A percentile compares a stretch with the other conserved stretches of the same genome.
Evolutionary conservation across 768 basidiomycete species (phyloP).

Genomic region (Dacryopinax primogenitus): DNA sequence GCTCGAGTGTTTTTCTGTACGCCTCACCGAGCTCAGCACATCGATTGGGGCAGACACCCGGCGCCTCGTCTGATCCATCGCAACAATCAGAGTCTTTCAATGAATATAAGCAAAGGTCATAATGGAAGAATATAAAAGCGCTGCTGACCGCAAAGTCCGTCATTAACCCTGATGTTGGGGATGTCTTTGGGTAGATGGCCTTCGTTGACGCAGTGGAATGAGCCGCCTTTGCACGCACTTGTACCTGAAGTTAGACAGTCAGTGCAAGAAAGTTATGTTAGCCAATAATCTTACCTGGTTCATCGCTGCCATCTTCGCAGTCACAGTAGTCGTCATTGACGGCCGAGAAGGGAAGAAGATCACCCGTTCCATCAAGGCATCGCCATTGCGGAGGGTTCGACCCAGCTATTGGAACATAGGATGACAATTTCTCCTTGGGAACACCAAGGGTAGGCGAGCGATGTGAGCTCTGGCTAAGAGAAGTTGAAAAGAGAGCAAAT

Average conservation of each 20-base stretch:
- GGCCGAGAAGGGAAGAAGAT: slow-evolving; percentile 55
- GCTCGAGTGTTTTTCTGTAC: slow-evolving; percentile 54
- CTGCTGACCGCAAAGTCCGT: slow-evolving; percentile 79
- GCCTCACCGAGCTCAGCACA: slow-evolving; percentile 65
- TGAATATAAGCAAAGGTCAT: slow-evolving; percentile 16
- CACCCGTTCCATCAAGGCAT: slow-evolving; percentile 68
- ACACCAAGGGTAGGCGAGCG: background rate
- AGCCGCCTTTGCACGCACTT: slow-evolving; percentile 60
- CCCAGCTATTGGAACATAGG: slow-evolving; percentile 10
- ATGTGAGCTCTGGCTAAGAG: background rate
- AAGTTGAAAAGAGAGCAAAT: background rate
- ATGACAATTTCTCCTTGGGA: background rate
- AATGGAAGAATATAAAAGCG: background rate
- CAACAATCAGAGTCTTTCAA: slow-evolving; percentile 75
- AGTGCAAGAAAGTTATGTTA: slow-evolving; percentile 11
- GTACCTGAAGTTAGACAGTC: slow-evolving; percentile 46
- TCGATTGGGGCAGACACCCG: slow-evolving; percentile 62
- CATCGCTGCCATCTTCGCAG: slow-evolving; percentile 88
- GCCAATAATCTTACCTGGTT: slow-evolving; percentile 49
- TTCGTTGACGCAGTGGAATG: slow-evolving; percentile 74
- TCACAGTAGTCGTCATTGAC: slow-evolving; percentile 95
- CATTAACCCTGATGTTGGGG: slow-evolving; percentile 69
- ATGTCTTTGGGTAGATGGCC: slow-evolving; percentile 78
- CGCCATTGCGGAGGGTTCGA: slow-evolving; percentile 42
- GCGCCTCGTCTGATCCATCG: slow-evolving; percentile 85